Percentiles rank a stretch among this genome's conserved stretches.
Conservation (phyloP, 2,329 filamentous ascomycete species). For the Hypoxylon sp. region DNA sequence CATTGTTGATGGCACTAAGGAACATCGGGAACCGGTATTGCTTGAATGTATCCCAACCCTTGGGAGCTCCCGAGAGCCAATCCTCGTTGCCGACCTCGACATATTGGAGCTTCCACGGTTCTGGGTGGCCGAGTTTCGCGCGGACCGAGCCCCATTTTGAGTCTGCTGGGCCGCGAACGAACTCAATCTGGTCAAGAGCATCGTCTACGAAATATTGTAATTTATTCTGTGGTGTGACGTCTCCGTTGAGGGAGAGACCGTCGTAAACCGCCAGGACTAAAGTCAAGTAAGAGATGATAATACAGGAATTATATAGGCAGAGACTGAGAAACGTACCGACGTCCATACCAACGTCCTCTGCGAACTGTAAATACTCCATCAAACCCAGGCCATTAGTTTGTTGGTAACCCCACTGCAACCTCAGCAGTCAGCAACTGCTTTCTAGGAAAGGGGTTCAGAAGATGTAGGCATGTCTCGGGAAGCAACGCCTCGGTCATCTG, state of each 20-base stretch:
- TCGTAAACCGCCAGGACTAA: conserved; percentile 69
- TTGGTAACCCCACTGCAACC: conserved; percentile 65
- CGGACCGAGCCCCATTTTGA: conserved; percentile 70
- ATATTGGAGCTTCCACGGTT: conserved; percentile 71
- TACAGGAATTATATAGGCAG: not conserved
- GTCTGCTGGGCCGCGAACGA: conserved; percentile 66
- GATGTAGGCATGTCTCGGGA: too few relatives aligned
- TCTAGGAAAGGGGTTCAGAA: too few relatives aligned
- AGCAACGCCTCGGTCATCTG: too few relatives aligned
- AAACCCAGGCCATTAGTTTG: conserved; percentile 73
- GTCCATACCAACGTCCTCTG: conserved; percentile 70
- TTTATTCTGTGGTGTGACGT: conserved; percentile 64
- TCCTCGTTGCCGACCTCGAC: conserved; percentile 79
- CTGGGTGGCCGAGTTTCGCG: conserved; percentile 70
- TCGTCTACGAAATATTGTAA: conserved; percentile 69
- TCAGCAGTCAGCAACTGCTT: too few relatives aligned
- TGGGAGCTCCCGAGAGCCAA: conserved; percentile 65
- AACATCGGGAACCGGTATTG: conserved; percentile 71
- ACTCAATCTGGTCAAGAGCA: conserved; percentile 73
- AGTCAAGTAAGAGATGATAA: conserved; percentile 14
- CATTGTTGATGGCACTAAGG: conserved; percentile 68
- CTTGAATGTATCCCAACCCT: conserved; percentile 62
- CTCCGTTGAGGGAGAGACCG: conserved; percentile 68
- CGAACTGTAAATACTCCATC: conserved; percentile 72
- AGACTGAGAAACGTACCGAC: conserved; percentile 54